Evolutionary conservation across 202 grass and related monocot genomes (phyloP), one percentile per base, ranked within the genome.

Genomic region (Panicum hallii): DNA sequence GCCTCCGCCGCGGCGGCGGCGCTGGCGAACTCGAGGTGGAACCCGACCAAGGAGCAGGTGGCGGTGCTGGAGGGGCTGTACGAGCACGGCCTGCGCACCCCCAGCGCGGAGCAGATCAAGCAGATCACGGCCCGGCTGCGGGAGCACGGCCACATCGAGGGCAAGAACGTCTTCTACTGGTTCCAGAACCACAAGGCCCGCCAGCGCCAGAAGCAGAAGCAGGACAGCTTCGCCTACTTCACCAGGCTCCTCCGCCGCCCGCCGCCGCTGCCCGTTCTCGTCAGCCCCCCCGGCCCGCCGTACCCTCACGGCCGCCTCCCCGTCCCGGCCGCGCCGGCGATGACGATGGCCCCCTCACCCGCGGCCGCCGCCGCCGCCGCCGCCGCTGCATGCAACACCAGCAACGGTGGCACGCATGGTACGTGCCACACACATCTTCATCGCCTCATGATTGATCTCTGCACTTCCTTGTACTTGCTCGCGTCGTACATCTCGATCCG

Each of bases 131-230:
- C 71, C 11, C 70, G 90, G 77, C 79, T 99, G 19, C 76, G 84
- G 30, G 88, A 92, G 88, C 93, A 91, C 75, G 91, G 93, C 44
- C 84, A 56, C 79, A 89, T 99, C 45, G 97, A 99, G 83, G 91
- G 86, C 17, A 99, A 99, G 88, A 99, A 96, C 83, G 90, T 99
- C 26, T 96, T 94, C 90, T 99, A 99, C 86, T 99, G 97, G 97
- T 99, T 99, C 84, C 97, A 99, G 84, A 99, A 99, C 76, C 90
- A 95, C 82, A 95, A 94, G 84, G 91, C 91, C 1, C 82, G 93
- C 19, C 88, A 81, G 63, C 86, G 93, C n/a, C 97, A 99, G 88
- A 91, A 79, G 71, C 84, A 92, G 86, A 94, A 90, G 86, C 97
- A 96, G 63, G 87, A 94, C 67, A 87, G 74, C 67, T 94, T 96